phyloP scores from a whole-genome alignment of 495 filamentous ascomycete species.

The Elasticomyces elasticus region DNA sequence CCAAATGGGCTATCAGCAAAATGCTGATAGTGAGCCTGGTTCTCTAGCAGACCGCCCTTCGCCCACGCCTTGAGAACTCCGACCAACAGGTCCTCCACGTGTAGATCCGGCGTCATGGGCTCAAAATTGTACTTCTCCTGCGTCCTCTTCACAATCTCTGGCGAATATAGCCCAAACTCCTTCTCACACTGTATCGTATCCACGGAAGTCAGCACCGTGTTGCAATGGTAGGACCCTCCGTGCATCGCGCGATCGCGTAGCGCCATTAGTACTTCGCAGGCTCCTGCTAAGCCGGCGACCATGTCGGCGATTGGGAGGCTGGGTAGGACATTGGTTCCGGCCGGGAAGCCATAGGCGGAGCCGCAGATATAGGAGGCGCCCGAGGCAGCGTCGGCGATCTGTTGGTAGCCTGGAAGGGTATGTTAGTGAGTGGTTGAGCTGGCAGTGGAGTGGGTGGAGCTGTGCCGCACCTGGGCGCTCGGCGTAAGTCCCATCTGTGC shows the following conservation, averaged over 20 bases:
- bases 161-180: background rate
- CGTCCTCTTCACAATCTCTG: background rate
- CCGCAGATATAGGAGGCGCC: background rate
- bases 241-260: background rate
- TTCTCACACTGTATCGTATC: background rate
- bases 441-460: no score
- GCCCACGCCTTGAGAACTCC: background rate
- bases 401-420: conserved; percentile 43
- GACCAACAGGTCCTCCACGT: background rate
- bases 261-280: background rate
- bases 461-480: background rate
- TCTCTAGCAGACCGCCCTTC: background rate
- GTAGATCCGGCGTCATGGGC: background rate
- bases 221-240: background rate
- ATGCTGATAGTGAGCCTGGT: background rate
- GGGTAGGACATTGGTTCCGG: background rate
- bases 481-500: no score
- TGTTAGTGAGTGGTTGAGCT: conserved; percentile 28
- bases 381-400: conserved; percentile 41
- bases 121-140: background rate
- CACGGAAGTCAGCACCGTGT: background rate
- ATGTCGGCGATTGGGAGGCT: background rate
- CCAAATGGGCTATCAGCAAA: background rate
- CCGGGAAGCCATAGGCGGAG: background rate
- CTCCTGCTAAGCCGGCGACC: background rate